These are phyloP conservation scores for Pleurotus cornucopiae DNA, from an alignment of 768 basidiomycete genomes.

Conservation along the genomic window DNA sequence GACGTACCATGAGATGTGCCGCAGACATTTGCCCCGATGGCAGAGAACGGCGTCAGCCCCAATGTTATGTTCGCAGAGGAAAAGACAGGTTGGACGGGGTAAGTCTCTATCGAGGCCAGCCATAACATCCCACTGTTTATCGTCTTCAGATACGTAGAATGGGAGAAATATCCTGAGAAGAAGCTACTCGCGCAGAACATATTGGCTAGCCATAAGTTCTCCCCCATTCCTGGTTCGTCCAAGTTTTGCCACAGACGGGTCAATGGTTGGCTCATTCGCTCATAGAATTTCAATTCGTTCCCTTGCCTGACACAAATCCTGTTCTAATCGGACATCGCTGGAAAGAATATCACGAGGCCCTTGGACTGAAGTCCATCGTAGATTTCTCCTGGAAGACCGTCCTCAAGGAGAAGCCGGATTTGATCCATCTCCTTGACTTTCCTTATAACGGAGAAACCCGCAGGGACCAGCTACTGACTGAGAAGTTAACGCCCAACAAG, in stretches of 20 bases:
- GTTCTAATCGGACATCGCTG: slow-evolving; percentile 45
- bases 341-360: slow-evolving; percentile 48
- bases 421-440: slow-evolving; percentile 50
- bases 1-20: neutral
- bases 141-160: slow-evolving; percentile 38
- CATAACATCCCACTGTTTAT: too few species aligned
- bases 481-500: slow-evolving; percentile 45
- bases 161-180: slow-evolving; percentile 43
- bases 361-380: slow-evolving; percentile 41
- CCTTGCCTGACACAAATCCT: slow-evolving; percentile 47
- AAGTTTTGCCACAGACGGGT: neutral
- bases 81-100: slow-evolving; percentile 35
- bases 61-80: slow-evolving; percentile 29
- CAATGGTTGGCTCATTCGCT: neutral
- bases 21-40: neutral
- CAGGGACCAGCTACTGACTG: slow-evolving; percentile 34
- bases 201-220: slow-evolving; percentile 34
- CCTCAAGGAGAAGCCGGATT: slow-evolving; percentile 45
- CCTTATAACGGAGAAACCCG: slow-evolving; percentile 55
- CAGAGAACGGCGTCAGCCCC: neutral
- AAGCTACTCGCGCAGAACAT: slow-evolving; percentile 36
- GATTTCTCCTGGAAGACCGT: slow-evolving; percentile 50
- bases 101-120: slow-evolving; percentile 6
- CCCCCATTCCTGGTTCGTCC: slow-evolving; percentile 31
- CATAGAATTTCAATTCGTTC: slow-evolving; percentile 43